phyloP scores from a whole-genome alignment of 805 yeast genomes.

The Pichia membranifaciens region DNA sequence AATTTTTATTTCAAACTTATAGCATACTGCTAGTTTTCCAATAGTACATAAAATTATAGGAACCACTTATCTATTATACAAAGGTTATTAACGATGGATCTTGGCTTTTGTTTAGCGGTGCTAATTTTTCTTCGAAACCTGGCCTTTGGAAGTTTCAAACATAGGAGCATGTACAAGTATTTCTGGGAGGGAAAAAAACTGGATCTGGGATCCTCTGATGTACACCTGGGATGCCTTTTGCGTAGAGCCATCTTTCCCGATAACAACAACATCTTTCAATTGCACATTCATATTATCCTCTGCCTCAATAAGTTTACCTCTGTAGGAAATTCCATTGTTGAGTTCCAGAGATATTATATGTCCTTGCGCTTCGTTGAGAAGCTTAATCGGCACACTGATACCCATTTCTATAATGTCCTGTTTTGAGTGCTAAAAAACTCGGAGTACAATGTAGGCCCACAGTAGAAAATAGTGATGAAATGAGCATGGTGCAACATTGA shows the following conservation, averaged over 20 bases:
- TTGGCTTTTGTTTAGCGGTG: too few relatives aligned
- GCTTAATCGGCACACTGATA: slow-evolving; percentile 76
- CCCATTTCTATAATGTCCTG: slow-evolving; percentile 36
- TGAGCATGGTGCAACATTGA: too few relatives aligned
- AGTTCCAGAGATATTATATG: slow-evolving; percentile 81
- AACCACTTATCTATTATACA: too few relatives aligned
- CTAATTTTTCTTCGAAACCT: too few relatives aligned
- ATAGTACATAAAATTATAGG: too few relatives aligned
- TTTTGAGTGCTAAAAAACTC: not conserved
- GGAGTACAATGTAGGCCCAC: not conserved
- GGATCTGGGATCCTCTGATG: slow-evolving; percentile 85
- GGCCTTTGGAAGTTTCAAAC: slow-evolving; percentile 44
- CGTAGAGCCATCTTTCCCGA: slow-evolving; percentile 69
- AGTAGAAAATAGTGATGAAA: not conserved
- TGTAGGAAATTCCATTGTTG: slow-evolving; percentile 76
- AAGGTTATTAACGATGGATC: too few relatives aligned
- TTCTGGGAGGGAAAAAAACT: slow-evolving; percentile 83
- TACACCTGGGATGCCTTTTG: slow-evolving; percentile 78
- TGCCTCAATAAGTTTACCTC: slow-evolving; percentile 78
- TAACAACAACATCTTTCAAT: slow-evolving; percentile 71
- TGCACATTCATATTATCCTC: slow-evolving; percentile 96
- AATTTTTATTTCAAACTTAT: too few relatives aligned
- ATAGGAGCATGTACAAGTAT: slow-evolving; percentile 84
- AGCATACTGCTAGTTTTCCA: too few relatives aligned
- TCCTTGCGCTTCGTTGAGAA: slow-evolving; percentile 68